Percentiles rank a stretch among this genome's conserved stretches.
Conservation (phyloP, 768 basidiomycete species). For the Calocybe gangraenosa region DNA sequence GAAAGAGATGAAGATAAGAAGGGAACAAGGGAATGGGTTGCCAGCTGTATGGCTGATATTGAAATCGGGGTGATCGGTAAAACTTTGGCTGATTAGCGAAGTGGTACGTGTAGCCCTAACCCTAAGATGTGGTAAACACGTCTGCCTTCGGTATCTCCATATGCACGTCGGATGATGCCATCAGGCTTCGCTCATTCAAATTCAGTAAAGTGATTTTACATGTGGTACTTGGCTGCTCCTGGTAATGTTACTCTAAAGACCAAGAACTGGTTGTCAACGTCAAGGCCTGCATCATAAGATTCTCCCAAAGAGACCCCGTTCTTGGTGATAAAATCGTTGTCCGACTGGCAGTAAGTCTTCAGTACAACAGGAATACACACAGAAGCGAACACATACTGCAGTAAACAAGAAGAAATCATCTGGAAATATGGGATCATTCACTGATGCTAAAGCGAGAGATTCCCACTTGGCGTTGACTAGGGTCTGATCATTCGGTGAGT, state of each 20-base stretch:
- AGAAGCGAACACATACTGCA: constrained; percentile 34
- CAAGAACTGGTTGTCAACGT: constrained; percentile 60
- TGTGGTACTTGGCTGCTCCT: no score
- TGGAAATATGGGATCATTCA: constrained; percentile 44
- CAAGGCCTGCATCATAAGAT: constrained; percentile 48
- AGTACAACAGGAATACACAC: background rate
- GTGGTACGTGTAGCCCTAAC: constrained; percentile 28
- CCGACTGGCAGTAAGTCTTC: constrained; percentile 30
- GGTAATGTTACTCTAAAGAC: constrained; percentile 61
- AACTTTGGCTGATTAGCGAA: constrained; percentile 1
- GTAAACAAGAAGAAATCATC: constrained; percentile 69
- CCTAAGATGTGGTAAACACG: no score
- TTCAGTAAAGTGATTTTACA: no score
- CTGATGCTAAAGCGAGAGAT: constrained; percentile 54
- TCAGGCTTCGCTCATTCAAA: no score
- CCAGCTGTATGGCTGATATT: background rate
- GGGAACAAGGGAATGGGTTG: background rate
- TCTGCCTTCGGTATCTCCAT: no score
- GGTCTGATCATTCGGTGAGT: constrained; percentile 42
- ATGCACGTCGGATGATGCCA: no score
- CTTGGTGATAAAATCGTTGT: constrained; percentile 61
- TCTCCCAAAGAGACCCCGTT: constrained; percentile 48
- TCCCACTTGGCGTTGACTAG: constrained; percentile 71
- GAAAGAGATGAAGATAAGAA: constrained; percentile 4
- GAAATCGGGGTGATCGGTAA: background rate